These are phyloP conservation scores for Metschnikowia vanudenii DNA, from an alignment of 805 yeast species.

Conservation along the genomic window DNA sequence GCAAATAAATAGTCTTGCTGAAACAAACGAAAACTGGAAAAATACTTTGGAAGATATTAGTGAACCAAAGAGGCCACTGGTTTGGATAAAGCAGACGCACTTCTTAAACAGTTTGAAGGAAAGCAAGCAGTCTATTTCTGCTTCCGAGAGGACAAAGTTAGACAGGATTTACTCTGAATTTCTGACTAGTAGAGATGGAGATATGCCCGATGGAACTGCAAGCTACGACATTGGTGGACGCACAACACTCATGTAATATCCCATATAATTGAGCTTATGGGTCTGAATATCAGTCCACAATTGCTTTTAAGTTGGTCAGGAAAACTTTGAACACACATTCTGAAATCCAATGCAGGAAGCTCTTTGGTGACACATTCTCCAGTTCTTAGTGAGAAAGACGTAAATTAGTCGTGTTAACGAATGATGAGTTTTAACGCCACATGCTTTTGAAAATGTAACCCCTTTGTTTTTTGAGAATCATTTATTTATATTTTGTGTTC, in stretches of 20 bases:
- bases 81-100: conserved; percentile 52
- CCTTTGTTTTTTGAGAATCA: too few relatives aligned
- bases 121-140: conserved; percentile 88
- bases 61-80: conserved; percentile 24
- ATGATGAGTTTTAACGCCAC: too few relatives aligned
- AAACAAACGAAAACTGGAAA: not conserved
- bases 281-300: not conserved
- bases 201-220: conserved; percentile 82
- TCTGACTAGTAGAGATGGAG: conserved; percentile 75
- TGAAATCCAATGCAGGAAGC: too few relatives aligned
- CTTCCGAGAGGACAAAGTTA: conserved; percentile 64
- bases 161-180: conserved; percentile 66
- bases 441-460: too few relatives aligned
- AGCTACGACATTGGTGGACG: conserved; percentile 83
- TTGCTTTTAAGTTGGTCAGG: too few relatives aligned
- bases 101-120: conserved; percentile 62
- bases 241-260: conserved; percentile 68
- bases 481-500: too few relatives aligned
- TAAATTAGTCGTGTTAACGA: too few relatives aligned
- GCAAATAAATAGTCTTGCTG: conserved; percentile 43
- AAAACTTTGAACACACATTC: too few relatives aligned
- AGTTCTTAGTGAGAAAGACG: too few relatives aligned
- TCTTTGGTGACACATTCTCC: too few relatives aligned
- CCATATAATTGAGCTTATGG: not conserved
- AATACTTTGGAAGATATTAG: conserved; percentile 11